phyloP scores from a whole-genome alignment of 2,329 filamentous ascomycete species.

The Dactylellina parvicollis region DNA sequence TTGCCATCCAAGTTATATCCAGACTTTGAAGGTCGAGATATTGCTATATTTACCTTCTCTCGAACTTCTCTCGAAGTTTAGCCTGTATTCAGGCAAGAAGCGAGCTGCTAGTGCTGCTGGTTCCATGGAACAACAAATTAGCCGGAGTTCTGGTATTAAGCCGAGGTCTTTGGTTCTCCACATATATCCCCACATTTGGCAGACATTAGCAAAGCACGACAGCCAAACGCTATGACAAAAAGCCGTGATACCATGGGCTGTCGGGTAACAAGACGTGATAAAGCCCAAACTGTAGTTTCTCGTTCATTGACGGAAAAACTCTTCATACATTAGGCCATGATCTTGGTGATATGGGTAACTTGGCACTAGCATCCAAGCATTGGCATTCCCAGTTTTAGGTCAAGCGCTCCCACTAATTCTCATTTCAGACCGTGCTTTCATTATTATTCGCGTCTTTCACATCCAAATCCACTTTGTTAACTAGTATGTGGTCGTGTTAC shows the following conservation, averaged over 20 bases:
- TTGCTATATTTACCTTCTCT: too few relatives aligned
- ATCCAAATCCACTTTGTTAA: background rate
- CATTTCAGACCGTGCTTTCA: background rate
- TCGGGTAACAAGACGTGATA: too few relatives aligned
- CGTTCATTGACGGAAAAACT: constrained; percentile 47
- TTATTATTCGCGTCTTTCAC: background rate
- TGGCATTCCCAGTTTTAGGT: constrained; percentile 12
- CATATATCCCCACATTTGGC: constrained; percentile 19
- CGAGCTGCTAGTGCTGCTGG: background rate
- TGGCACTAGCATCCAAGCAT: constrained; percentile 21
- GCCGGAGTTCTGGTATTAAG: constrained; percentile 33
- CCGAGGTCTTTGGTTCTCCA: background rate
- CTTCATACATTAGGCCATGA: background rate
- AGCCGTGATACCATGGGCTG: too few relatives aligned
- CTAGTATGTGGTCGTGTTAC: background rate
- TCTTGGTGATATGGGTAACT: constrained; percentile 10
- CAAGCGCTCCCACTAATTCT: background rate
- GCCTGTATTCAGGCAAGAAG: constrained; percentile 8
- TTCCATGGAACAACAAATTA: constrained; percentile 34
- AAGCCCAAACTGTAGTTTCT: background rate
- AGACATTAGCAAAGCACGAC: background rate
- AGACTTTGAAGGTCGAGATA: too few relatives aligned
- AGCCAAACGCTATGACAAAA: background rate
- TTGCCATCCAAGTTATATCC: too few relatives aligned
- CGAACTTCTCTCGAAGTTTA: too few relatives aligned